Evolutionary conservation across 2,329 filamentous ascomycete species (phyloP).

Genomic region (Curvularia lunata): DNA sequence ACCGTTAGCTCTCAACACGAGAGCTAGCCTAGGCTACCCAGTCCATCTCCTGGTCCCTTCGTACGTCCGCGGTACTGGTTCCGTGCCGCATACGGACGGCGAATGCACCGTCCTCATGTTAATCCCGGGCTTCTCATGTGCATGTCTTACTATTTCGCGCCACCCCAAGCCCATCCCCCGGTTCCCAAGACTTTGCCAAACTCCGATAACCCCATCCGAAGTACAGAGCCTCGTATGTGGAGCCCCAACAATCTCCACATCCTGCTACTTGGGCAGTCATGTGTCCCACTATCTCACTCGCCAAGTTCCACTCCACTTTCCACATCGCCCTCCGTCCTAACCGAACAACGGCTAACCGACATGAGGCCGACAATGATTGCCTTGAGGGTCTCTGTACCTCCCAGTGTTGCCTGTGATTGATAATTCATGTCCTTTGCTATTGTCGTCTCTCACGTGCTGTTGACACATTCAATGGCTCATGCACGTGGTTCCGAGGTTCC

Average conservation of each 20-base stretch:
- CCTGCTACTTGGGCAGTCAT: slow-evolving; percentile 9
- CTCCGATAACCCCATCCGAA: slow-evolving; percentile 10
- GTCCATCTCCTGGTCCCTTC: background rate
- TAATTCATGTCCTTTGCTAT: background rate
- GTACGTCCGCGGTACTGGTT: background rate
- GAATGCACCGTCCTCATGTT: slow-evolving; percentile 2
- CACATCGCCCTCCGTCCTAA: background rate
- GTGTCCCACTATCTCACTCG: slow-evolving; percentile 12
- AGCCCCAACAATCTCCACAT: slow-evolving; percentile 11
- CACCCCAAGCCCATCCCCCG: slow-evolving; percentile 6
- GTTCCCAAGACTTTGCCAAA: slow-evolving; percentile 9
- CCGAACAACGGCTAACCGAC: slow-evolving; percentile 1
- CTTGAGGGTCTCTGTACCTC: background rate
- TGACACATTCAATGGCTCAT: background rate
- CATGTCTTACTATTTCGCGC: background rate
- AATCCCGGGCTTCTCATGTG: slow-evolving; percentile 3
- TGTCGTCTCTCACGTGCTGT: background rate
- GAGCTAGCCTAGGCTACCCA: background rate
- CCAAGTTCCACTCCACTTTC: slow-evolving; percentile 4
- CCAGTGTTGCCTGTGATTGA: background rate
- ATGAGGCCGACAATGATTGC: background rate
- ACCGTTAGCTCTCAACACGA: slow-evolving; percentile 5
- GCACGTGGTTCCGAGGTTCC: background rate
- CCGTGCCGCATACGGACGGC: slow-evolving; percentile 5
- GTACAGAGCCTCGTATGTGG: slow-evolving; percentile 7